A percentile compares a stretch with the other conserved stretches of the same genome.
These are phyloP conservation scores for Cymbopogon flexuosus DNA, from an alignment of 202 grass and related monocot species.

Conservation along the genomic window DNA sequence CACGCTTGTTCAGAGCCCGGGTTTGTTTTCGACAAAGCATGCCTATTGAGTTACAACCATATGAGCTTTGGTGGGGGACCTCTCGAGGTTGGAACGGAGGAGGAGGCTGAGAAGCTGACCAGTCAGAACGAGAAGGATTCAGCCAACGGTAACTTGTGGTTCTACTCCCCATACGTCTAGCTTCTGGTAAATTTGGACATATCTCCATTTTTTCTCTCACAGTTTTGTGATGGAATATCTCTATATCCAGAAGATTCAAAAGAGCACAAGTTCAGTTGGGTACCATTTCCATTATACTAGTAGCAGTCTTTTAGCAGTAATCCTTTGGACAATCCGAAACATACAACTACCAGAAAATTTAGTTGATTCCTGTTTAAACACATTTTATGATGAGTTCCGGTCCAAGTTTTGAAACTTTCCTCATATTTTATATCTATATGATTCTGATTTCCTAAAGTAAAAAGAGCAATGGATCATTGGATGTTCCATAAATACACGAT, in stretches of 20 bases:
- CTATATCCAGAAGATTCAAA: neutral
- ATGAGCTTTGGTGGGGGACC: constrained; percentile 80
- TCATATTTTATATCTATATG: neutral
- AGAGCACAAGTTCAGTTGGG: neutral
- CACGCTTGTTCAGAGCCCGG: constrained; percentile 57
- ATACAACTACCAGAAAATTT: neutral
- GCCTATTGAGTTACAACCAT: constrained; percentile 64
- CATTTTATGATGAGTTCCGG: neutral
- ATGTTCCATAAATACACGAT: neutral
- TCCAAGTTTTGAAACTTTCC: neutral
- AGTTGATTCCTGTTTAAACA: neutral
- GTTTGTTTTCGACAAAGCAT: constrained; percentile 67
- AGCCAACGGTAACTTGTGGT: constrained; percentile 53
- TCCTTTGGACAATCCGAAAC: neutral
- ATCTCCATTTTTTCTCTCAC: neutral
- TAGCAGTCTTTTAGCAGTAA: neutral
- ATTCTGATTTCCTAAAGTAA: neutral
- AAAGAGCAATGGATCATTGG: neutral
- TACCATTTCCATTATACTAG: neutral
- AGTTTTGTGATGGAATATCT: neutral
- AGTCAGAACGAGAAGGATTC: constrained; percentile 71
- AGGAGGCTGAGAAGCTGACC: constrained; percentile 74
- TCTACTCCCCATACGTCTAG: neutral
- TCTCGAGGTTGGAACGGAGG: constrained; percentile 70
- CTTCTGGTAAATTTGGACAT: neutral